Base-by-base conservation (phyloP, 495 filamentous ascomycete species). In the Aspergillus baeticus region DNA sequence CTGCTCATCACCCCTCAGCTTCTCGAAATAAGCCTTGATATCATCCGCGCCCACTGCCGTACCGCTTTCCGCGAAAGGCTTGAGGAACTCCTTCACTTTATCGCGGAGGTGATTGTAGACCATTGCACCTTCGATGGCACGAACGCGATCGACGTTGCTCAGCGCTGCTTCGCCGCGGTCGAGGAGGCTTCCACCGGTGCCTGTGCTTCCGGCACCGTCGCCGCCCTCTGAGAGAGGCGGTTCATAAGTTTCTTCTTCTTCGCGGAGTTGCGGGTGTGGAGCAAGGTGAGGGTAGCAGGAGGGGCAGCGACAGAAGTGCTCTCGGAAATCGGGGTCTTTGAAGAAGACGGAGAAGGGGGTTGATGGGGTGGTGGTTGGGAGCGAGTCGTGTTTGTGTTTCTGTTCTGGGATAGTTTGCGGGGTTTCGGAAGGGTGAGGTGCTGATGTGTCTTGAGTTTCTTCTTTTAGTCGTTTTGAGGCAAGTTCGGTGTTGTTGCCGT, bases 111-210 rank as follows among this genome's bases (percentile, higher is more conserved):
- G 85, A 62, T 96, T 96, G 69, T 97, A 98, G 11, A 89, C 91
- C 91, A 96, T 96, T 10, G 95, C 93, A 17, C 94, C 94, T 69
- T 98, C 92, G 58, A 98, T 96, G 4, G 94, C 94, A 17, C 86
- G 77, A 15, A 98, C 92, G 2, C 94, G 86, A 68, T 98, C 94
- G 17, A 98, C 84, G 58, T 88, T 92, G 68, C 83, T 90, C 23
- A 98, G 78, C 0, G 92, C 94, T 21, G 87, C 89, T 68, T 98
- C 93, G 36, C 93, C 94, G 17, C 90, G 87, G 22, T 98, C 92
- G 29, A 91, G 83, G 5, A 98, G 72, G 59, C 88, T 93, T 36
- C 87, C 26, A 8, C 26, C 88, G 0, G 83, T 83, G 29, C 83
- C 83, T 1, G 77, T 77, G 50, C 84, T 88, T 49, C 74, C 33